phyloP scores from a whole-genome alignment of 2,329 filamentous ascomycete genomes.

The Microsporum canis region DNA sequence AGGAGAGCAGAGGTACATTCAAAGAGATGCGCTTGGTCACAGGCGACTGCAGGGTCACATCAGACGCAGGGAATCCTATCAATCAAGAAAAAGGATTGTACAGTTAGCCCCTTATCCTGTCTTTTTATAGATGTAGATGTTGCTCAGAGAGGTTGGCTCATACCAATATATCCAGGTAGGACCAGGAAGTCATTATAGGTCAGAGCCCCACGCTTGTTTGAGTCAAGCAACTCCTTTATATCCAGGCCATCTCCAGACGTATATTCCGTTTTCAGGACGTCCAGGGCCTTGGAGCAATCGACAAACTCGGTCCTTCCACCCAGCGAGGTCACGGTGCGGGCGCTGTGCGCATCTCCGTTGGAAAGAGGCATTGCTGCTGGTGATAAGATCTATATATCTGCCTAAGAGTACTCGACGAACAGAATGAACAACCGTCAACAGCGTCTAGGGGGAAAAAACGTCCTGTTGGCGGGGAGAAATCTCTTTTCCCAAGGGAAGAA shows the following conservation, averaged over 20 bases:
- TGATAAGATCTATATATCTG: conserved; percentile 20
- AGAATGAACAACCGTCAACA: conserved; percentile 31
- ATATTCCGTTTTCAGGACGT: conserved; percentile 69
- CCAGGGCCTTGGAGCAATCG: conserved; percentile 64
- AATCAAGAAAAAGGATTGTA: not conserved
- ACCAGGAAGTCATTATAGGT: conserved; percentile 99
- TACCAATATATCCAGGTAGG: conserved; percentile 89
- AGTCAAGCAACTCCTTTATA: conserved; percentile 77
- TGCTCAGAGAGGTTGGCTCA: conserved; percentile 15
- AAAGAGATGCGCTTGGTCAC: conserved; percentile 91
- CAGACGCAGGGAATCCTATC: conserved; percentile 75
- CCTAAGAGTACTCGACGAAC: not conserved
- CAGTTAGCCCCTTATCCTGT: not conserved
- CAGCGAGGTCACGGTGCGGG: conserved; percentile 38
- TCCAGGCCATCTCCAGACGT: conserved; percentile 72
- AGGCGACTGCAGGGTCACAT: conserved; percentile 77
- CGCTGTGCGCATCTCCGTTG: conserved; percentile 49
- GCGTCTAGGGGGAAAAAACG: conserved; percentile 27
- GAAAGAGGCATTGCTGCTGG: conserved; percentile 54
- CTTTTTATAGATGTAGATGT: not conserved
- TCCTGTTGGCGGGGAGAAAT: conserved; percentile 50
- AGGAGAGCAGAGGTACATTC: conserved; percentile 94
- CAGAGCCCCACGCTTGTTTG: conserved; percentile 79
- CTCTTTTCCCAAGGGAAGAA: conserved; percentile 46
- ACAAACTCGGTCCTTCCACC: conserved; percentile 47